Evolutionary conservation across 805 yeast genomes (phyloP), one percentile per base, ranked within the genome.

Genomic region (Yarrowia sp.): DNA sequence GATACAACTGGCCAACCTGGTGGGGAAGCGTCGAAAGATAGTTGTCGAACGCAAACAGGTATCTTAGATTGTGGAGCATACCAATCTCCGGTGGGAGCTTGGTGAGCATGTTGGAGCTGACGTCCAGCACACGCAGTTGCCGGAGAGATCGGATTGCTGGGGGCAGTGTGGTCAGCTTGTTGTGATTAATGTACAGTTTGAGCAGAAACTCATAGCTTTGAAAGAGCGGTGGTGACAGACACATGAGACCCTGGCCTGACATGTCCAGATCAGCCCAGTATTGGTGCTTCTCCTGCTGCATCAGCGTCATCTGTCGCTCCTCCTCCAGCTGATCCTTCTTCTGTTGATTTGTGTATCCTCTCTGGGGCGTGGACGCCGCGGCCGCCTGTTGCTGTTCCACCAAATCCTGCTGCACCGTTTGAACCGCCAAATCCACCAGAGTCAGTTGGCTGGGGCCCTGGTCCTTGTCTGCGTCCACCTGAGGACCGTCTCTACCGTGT

Each of bases 211-310:
- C 82, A 75, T 92, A 95, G 54, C 85, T 84, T 21, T 30, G 36
- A 80, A 91, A 91, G 51, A 95, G 76, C 70, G 86, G 85, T 21
- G 88, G 83, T n/a, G 90, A 83, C 32, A 93, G 69, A 65, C 84
- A 82, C 67, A 84, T 79, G 62, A 95, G 80, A 35, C 93, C 90
- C 75, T 95, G 96, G 66, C 97, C 97, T 68, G 96, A 86, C 68
- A 93, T 79, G 77, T 95, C 99, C 68, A 95, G 79, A 6, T 92
- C 93, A 63, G 96, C 89, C 99, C 99, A 95, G 72, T 89, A 82
- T 77, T 92, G 98, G 66, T 86, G 87, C 70, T 79, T 73, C 62
- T 74, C 66, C 51, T 73, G 77, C 69, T 75, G 77, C 65, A 75
- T 76, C 66, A 75, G 73, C 46, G 70, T 71, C 36, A 76, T 74